Evolutionary conservation across 192 early-diverging fungal genomes (phyloP).

Genomic region (Coemansia sp.): DNA sequence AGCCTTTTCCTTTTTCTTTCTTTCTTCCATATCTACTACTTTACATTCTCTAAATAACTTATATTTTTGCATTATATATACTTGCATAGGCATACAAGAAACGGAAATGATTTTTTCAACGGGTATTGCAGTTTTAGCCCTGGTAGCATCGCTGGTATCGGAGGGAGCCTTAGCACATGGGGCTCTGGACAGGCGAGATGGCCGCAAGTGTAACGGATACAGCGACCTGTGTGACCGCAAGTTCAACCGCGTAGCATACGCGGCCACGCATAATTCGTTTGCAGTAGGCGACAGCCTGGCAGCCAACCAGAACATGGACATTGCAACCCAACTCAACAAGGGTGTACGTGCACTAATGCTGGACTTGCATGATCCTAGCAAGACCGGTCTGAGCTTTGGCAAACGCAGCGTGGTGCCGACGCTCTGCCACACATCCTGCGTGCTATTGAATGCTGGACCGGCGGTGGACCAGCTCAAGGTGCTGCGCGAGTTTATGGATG

Average conservation of each 20-base stretch:
- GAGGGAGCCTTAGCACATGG: too few species aligned
- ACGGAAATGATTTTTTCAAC: not conserved
- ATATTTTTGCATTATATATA: conserved; percentile 1
- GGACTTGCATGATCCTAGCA: conserved; percentile 48
- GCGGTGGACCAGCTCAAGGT: conserved; percentile 53
- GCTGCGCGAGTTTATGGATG: conserved; percentile 59
- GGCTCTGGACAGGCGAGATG: conserved; percentile 1
- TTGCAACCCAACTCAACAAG: conserved; percentile 63
- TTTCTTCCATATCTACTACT: not conserved
- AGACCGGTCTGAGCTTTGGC: conserved; percentile 5
- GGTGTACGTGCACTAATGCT: conserved; percentile 75
- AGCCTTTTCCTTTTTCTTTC: conserved; percentile 3
- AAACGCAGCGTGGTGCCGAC: conserved; percentile 65
- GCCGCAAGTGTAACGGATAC: conserved; percentile 62
- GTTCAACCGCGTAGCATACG: conserved; percentile 61
- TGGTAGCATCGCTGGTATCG: too few species aligned
- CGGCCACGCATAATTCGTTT: conserved; percentile 75
- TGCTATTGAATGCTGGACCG: conserved; percentile 58
- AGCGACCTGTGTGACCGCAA: conserved; percentile 59
- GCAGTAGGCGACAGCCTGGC: conserved; percentile 52
- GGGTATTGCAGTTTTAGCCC: too few species aligned
- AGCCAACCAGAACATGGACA: conserved; percentile 64
- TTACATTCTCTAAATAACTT: not conserved
- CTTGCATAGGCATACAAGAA: not conserved
- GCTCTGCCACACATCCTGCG: conserved; percentile 67